Evolutionary conservation across 2,329 filamentous ascomycete species (phyloP), one percentile per base, ranked within the genome.

Genomic region (Lecanicillium sp.): DNA sequence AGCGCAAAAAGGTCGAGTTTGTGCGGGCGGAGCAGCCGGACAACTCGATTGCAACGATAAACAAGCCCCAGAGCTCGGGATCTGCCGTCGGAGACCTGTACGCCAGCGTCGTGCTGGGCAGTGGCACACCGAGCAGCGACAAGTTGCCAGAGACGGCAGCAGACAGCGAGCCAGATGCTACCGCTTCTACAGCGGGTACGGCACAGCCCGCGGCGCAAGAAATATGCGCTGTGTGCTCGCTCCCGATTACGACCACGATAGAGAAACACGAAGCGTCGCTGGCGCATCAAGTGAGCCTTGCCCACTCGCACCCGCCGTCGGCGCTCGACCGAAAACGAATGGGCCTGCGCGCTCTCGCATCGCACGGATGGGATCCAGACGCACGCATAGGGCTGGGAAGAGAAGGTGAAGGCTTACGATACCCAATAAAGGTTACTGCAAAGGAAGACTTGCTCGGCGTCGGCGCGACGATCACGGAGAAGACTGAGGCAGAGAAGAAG

Each of bases 361-460:
- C 74, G 1, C 73, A 83, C 42, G 84, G 84, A 19, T 89, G 83
- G 78, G 80, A 89, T 49, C 81, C 84, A 0, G 84, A 89, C 58
- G 68, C 77, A 19, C 68, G 87, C 3, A 59, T 65, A 13, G 89
- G 89, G 0, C 68, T 96, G 0, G 89, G 89, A 0, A 73, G 73
- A 9, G 62, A 65, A 3, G 80, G 84, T 1, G 76, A 84, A 47
- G 89, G 89, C 3, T 81, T 87, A 44, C 69, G 81, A 29, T 81
- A 79, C 47, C 89, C 89, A 1, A 69, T 96, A 45, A 87, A 87
- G 55, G 66, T 76, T 1, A 73, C 70, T 42, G 65, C 73, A 39
- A 95, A 95, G 61, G 73, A 80, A 31, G 78, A 90, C 54, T 87
- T 74, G 4, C 64, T 84, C 7, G 90, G 89, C 0, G 59, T 95